phyloP scores from a whole-genome alignment of 257 asterid species.

The Gardenia jasminoides region DNA sequence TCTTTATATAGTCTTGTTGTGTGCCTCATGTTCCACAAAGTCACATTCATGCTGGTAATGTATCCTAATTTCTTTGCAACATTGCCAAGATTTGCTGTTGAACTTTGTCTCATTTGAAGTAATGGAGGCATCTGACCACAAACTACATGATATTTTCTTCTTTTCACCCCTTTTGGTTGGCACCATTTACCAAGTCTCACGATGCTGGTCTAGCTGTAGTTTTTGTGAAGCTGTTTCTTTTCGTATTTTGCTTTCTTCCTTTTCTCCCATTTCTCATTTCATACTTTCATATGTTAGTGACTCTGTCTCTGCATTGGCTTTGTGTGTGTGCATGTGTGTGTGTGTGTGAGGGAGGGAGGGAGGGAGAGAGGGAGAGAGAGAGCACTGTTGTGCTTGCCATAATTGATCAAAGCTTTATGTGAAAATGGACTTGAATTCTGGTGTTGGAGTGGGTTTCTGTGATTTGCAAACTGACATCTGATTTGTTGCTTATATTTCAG shows the following conservation, averaged over 20 bases:
- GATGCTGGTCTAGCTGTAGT: neutral
- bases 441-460: neutral
- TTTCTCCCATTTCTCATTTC: neutral
- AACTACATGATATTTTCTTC: neutral
- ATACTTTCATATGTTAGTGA: neutral
- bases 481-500: constrained; percentile 37
- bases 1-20: too few relatives aligned
- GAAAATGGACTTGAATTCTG: neutral
- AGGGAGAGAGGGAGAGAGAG: neutral
- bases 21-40: neutral
- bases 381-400: neutral
- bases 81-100: neutral
- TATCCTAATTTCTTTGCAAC: neutral
- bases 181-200: neutral
- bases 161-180: neutral
- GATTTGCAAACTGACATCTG: neutral
- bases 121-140: too few relatives aligned
- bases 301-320: neutral
- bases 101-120: neutral
- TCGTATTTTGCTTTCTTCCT: neutral
- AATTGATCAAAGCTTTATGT: neutral
- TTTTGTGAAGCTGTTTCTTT: neutral
- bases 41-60: too few relatives aligned
- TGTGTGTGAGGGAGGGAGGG: neutral
- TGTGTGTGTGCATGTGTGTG: neutral